phyloP scores from a whole-genome alignment of 495 filamentous ascomycete genomes.

The Aspergillus conjunctus region DNA sequence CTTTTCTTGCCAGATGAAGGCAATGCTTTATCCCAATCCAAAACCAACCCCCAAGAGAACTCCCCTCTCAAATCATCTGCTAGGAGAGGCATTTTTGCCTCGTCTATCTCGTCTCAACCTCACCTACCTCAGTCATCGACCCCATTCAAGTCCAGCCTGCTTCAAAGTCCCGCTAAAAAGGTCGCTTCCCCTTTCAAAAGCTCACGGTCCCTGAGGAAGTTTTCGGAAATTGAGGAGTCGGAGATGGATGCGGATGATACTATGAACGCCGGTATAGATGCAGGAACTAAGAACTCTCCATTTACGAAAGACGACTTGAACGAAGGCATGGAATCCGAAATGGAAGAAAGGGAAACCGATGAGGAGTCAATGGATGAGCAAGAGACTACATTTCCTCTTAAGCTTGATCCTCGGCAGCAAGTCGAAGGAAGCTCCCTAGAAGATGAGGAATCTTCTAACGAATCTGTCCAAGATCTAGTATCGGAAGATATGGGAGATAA shows the following conservation, averaged over 20 bases:
- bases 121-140: conserved; percentile 36
- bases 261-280: conserved; percentile 12
- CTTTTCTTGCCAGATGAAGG: conserved; percentile 26
- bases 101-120: conserved; percentile 32
- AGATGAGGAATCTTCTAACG: neutral
- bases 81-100: conserved; percentile 42
- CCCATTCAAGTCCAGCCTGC: conserved; percentile 39
- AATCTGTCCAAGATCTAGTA: neutral
- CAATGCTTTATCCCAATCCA: conserved; percentile 25
- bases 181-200: conserved; percentile 44
- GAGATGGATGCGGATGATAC: conserved; percentile 8
- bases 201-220: conserved; percentile 26
- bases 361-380: conserved; percentile 3
- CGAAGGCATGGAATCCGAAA: conserved; percentile 13
- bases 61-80: conserved; percentile 51
- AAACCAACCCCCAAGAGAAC: conserved; percentile 32
- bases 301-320: conserved; percentile 12
- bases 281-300: conserved; percentile 21
- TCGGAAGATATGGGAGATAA: neutral
- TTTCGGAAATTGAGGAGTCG: conserved; percentile 17
- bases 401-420: neutral
- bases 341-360: neutral
- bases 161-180: conserved; percentile 49
- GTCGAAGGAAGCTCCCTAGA: neutral
- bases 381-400: neutral